Evolutionary conservation across 371 early-diverging fungal species (phyloP).

Genomic region (Capillidium rhysosporum): DNA sequence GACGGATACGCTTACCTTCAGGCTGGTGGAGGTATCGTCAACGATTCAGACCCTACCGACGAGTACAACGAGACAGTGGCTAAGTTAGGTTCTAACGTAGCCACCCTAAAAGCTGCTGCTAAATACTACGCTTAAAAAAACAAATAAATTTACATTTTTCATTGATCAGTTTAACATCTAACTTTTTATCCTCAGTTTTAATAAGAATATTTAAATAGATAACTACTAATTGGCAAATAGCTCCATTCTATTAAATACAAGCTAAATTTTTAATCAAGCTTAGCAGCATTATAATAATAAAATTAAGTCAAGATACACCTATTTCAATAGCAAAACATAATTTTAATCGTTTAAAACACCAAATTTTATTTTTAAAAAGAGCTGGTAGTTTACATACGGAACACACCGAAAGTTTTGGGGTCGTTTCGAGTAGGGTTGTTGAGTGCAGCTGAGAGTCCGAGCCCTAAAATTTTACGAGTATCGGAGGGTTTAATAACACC

Average conservation of each 20-base stretch:
- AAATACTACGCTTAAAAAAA: constrained; percentile 21
- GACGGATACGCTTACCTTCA: constrained; percentile 85
- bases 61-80: constrained; percentile 91
- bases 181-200: no score
- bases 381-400: constrained; percentile 93
- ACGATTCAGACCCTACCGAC: constrained; percentile 74
- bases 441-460: constrained; percentile 65
- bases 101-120: constrained; percentile 70
- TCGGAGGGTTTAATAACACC: constrained; percentile 87
- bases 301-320: no score
- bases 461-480: constrained; percentile 71
- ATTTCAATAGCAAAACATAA: no score
- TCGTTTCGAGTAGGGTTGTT: constrained; percentile 51
- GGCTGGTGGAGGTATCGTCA: constrained; percentile 88
- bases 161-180: no score
- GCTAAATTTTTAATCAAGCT: no score
- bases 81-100: constrained; percentile 80
- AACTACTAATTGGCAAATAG: no score
- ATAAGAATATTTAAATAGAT: no score
- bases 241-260: no score
- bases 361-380: no score
- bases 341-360: no score
- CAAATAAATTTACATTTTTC: no score
- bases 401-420: constrained; percentile 60
- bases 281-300: no score